Conservation (phyloP, 805 yeast species). For the Peterozyma toletana region DNA sequence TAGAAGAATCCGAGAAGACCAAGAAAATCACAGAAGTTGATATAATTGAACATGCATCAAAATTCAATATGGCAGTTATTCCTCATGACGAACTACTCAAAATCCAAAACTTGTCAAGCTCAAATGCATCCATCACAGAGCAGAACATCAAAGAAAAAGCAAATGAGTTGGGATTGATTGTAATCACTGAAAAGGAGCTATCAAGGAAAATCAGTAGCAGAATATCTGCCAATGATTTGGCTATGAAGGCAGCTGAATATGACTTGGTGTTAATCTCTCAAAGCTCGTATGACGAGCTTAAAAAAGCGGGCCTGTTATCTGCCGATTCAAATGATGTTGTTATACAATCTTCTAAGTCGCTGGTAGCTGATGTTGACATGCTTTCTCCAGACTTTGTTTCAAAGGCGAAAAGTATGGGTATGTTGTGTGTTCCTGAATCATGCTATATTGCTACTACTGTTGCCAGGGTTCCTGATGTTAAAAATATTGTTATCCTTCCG, state of each 20-base stretch:
- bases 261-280: slow-evolving; percentile 28
- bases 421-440: slow-evolving; percentile 50
- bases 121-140: not conserved
- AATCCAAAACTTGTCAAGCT: not conserved
- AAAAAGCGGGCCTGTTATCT: slow-evolving; percentile 1
- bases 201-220: not conserved
- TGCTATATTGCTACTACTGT: slow-evolving; percentile 59
- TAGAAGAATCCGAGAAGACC: not conserved
- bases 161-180: not conserved
- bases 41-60: not conserved
- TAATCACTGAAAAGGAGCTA: not conserved
- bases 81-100: not conserved
- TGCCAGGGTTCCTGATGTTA: slow-evolving; percentile 44
- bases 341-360: not conserved
- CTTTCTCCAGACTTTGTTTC: slow-evolving; percentile 21
- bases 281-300: slow-evolving; percentile 14
- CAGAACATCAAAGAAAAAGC: not conserved
- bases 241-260: slow-evolving; percentile 30
- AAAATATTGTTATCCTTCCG: slow-evolving; percentile 58
- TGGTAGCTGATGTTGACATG: too few species aligned
- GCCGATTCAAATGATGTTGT: slow-evolving; percentile 2
- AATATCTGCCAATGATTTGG: slow-evolving; percentile 24
- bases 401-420: slow-evolving; percentile 36
- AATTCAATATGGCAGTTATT: not conserved
- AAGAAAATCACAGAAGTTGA: not conserved